Conservation (phyloP, 768 basidiomycete species). For the Hygrocybe coccinea region DNA sequence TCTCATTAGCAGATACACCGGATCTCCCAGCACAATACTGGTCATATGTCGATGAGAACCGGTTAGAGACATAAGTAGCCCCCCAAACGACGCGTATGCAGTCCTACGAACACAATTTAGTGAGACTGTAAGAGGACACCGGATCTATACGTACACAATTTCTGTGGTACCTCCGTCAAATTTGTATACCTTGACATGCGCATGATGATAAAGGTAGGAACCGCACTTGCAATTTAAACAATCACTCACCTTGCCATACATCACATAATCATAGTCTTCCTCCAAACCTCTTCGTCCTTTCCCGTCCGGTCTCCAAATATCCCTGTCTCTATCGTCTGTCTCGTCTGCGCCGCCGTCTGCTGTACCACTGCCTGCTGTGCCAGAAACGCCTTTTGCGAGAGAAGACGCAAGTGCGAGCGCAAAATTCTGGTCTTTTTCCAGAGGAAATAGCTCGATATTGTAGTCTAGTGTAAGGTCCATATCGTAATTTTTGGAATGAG, state of each 20-base stretch:
- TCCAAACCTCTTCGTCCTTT: constrained; percentile 79
- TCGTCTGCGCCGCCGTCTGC: constrained; percentile 50
- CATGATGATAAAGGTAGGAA: not conserved
- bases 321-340: constrained; percentile 64
- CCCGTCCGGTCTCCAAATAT: constrained; percentile 82
- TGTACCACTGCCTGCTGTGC: constrained; percentile 34
- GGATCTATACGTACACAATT: constrained; percentile 63
- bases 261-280: constrained; percentile 97
- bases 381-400: constrained; percentile 52
- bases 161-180: constrained; percentile 85
- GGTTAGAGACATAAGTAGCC: constrained; percentile 87
- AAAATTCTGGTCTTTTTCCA: constrained; percentile 64
- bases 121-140: constrained; percentile 8
- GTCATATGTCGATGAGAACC: constrained; percentile 92
- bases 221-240: no score
- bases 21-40: constrained; percentile 87
- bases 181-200: constrained; percentile 74
- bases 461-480: constrained; percentile 94
- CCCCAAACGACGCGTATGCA: constrained; percentile 94
- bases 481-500: constrained; percentile 83
- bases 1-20: constrained; percentile 84
- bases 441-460: constrained; percentile 85
- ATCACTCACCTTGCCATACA: constrained; percentile 89
- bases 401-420: constrained; percentile 85
- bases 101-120: constrained; percentile 49